phyloP scores from a whole-genome alignment of 768 basidiomycete species.

The Leccinum arenicola region DNA sequence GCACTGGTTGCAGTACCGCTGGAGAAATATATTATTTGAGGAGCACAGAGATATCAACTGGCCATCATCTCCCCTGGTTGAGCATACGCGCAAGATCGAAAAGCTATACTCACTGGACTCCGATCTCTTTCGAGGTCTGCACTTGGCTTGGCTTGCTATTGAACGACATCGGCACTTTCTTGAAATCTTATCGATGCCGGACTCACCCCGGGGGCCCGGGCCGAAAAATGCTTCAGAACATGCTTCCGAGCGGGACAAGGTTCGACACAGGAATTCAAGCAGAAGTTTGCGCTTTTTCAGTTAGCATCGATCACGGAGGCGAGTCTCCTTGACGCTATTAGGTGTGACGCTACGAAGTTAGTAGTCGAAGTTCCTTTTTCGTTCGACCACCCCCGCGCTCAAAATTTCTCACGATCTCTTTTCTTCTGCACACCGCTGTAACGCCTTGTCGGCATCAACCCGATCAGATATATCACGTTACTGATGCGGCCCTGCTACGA shows the following conservation, averaged over 20 bases:
- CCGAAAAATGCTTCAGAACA: not conserved
- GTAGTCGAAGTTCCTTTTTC: too few relatives aligned
- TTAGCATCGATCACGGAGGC: not conserved
- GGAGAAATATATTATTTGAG: slow-evolving; percentile 25
- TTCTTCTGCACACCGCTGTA: too few relatives aligned
- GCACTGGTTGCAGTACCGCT: slow-evolving; percentile 23
- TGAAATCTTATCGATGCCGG: not conserved
- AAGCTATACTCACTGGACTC: slow-evolving; percentile 10
- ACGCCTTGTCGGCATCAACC: slow-evolving; percentile 34
- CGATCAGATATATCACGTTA: slow-evolving; percentile 71
- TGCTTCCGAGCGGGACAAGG: not conserved
- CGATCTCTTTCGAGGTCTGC: not conserved
- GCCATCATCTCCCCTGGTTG: slow-evolving; percentile 11
- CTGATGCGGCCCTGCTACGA: slow-evolving; percentile 98
- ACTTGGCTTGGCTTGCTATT: not conserved
- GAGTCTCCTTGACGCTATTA: too few relatives aligned
- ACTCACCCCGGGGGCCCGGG: not conserved
- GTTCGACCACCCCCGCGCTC: too few relatives aligned
- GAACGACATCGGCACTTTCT: not conserved
- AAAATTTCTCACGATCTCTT: too few relatives aligned
- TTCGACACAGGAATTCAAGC: not conserved
- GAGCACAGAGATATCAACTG: slow-evolving; percentile 13
- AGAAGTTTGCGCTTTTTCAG: too few relatives aligned
- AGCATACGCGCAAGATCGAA: slow-evolving; percentile 5
- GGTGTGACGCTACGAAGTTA: too few relatives aligned